Percentiles rank a stretch among this genome's conserved stretches.
These are phyloP conservation scores for Euphorbia pulcherrima DNA, from an alignment of 345 rosid species.

Conservation along the genomic window DNA sequence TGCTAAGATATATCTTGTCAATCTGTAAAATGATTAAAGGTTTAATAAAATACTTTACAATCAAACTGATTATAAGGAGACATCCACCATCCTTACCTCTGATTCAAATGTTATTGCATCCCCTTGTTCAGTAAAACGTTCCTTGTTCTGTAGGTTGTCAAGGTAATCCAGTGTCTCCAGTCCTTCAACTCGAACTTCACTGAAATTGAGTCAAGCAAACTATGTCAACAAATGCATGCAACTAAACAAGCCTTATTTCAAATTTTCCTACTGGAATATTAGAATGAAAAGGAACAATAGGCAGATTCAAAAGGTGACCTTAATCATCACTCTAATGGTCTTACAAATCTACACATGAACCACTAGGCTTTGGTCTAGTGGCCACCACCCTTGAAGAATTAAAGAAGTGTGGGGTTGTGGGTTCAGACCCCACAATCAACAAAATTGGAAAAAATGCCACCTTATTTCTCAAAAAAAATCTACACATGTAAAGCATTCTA, in stretches of 20 bases:
- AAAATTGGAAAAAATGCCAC: too few relatives aligned
- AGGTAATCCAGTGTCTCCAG: constrained; percentile 89
- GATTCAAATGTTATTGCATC: constrained; percentile 94
- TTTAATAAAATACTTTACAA: constrained; percentile 8
- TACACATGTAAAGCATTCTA: too few relatives aligned
- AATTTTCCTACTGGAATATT: neutral
- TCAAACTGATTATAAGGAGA: neutral
- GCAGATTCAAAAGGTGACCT: neutral
- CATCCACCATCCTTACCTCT: constrained; percentile 41
- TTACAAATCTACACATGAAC: neutral
- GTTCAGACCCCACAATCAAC: too few relatives aligned
- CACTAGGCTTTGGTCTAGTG: too few relatives aligned
- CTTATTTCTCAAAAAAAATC: too few relatives aligned
- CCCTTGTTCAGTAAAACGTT: constrained; percentile 88
- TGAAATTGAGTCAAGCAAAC: constrained; percentile 23
- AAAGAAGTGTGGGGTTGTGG: too few relatives aligned
- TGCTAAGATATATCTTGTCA: constrained; percentile 26
- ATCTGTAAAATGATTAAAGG: constrained; percentile 11
- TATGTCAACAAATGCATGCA: neutral
- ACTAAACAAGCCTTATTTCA: neutral
- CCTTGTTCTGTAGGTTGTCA: constrained; percentile 77
- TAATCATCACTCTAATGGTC: neutral
- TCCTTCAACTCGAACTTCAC: constrained; percentile 97
- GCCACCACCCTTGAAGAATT: too few relatives aligned
- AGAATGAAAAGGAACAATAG: neutral